Evolutionary conservation across 495 filamentous ascomycete genomes (phyloP).

Genomic region (Penicilliopsis zonata): DNA sequence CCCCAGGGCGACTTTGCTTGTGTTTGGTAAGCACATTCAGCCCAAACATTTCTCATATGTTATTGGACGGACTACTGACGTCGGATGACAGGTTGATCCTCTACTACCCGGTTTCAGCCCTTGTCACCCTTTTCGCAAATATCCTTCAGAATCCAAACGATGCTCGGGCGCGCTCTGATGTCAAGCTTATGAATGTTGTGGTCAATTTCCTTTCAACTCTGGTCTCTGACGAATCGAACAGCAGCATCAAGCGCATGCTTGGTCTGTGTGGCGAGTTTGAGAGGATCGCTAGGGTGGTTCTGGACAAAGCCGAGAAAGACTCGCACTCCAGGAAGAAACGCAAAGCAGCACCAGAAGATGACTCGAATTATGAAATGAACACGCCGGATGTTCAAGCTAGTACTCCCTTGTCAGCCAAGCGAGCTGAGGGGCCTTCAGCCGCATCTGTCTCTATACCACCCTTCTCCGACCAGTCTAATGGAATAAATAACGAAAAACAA

Average conservation of each 20-base stretch:
- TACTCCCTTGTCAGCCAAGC: constrained; percentile 11
- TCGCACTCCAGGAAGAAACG: constrained; percentile 66
- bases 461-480: constrained; percentile 15
- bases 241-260: constrained; percentile 85
- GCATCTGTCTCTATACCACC: constrained; percentile 22
- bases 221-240: constrained; percentile 63
- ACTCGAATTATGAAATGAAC: constrained; percentile 7
- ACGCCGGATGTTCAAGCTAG: constrained; percentile 13
- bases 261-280: constrained; percentile 90
- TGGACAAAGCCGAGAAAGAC: constrained; percentile 84
- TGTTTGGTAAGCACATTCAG: constrained; percentile 62
- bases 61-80: constrained; percentile 4
- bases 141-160: constrained; percentile 95
- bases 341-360: constrained; percentile 43
- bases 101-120: constrained; percentile 91
- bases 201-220: constrained; percentile 80
- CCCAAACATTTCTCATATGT: background rate
- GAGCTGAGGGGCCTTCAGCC: constrained; percentile 14
- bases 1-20: constrained; percentile 89
- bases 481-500: constrained; percentile 15
- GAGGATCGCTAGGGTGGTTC: constrained; percentile 81
- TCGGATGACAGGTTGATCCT: constrained; percentile 65
- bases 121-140: constrained; percentile 94
- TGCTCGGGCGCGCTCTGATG: constrained; percentile 72
- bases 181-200: constrained; percentile 83